Evolutionary conservation across 495 filamentous ascomycete genomes (phyloP).

Genomic region (Clavariopsis aquatica): DNA sequence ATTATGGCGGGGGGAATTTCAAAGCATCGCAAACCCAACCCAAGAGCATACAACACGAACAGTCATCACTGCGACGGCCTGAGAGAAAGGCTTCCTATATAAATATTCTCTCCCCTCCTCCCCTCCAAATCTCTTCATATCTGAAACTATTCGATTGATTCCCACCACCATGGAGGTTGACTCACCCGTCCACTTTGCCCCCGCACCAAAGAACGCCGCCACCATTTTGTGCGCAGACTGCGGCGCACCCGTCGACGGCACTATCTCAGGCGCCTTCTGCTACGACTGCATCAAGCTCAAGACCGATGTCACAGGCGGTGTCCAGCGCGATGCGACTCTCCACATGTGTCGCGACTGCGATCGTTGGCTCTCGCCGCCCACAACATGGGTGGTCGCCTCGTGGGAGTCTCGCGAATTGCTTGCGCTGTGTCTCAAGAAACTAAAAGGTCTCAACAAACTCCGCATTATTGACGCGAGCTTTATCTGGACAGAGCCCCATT

Average conservation of each 20-base stretch:
- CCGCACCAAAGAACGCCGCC: slow-evolving; percentile 27
- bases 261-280: slow-evolving; percentile 76
- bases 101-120: not conserved
- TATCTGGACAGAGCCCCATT: slow-evolving; percentile 98
- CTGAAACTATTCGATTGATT: not conserved
- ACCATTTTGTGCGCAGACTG: slow-evolving; percentile 35
- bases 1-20: slow-evolving; percentile 26
- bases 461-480: slow-evolving; percentile 93
- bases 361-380: slow-evolving; percentile 86
- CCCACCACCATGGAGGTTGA: slow-evolving; percentile 31
- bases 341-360: slow-evolving; percentile 91
- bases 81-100: not conserved
- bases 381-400: slow-evolving; percentile 76
- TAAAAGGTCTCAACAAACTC: slow-evolving; percentile 79
- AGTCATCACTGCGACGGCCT: not conserved
- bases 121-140: not conserved
- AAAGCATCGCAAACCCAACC: slow-evolving; percentile 3
- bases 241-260: slow-evolving; percentile 34
- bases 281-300: slow-evolving; percentile 91
- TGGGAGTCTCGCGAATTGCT: slow-evolving; percentile 87
- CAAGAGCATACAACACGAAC: too few relatives aligned
- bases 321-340: slow-evolving; percentile 79
- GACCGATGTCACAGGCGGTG: slow-evolving; percentile 89
- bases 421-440: slow-evolving; percentile 80
- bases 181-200: slow-evolving; percentile 24